phyloP scores from a whole-genome alignment of 176 grass and related monocot species.

The Dactylis glomerata region DNA sequence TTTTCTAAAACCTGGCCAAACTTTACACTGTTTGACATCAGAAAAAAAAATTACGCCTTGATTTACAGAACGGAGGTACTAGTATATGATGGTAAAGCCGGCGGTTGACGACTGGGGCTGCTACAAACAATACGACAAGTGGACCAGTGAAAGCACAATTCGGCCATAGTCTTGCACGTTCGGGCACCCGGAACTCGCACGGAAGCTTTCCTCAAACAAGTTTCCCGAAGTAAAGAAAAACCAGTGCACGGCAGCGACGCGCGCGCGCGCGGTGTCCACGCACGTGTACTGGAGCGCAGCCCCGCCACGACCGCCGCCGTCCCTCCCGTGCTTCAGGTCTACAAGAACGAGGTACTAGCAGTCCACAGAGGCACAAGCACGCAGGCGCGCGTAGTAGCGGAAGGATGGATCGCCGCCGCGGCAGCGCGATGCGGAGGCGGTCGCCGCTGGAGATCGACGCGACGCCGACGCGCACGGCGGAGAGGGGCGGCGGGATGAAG shows the following conservation, averaged over 20 bases:
- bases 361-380: background rate
- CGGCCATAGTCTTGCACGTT: background rate
- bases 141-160: background rate
- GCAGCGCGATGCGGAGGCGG: conserved; percentile 30
- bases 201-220: background rate
- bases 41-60: too few species aligned
- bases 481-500: background rate
- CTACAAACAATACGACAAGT: background rate
- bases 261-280: background rate
- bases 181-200: background rate
- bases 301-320: background rate
- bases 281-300: background rate
- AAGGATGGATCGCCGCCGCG: conserved; percentile 19
- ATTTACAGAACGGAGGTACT: too few species aligned
- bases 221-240: background rate
- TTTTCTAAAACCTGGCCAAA: too few species aligned
- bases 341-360: background rate
- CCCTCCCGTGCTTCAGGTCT: background rate
- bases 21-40: too few species aligned
- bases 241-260: background rate
- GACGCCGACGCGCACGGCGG: background rate
- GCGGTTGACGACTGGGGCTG: background rate
- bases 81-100: too few species aligned
- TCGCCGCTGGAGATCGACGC: conserved; percentile 17
- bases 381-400: background rate